A percentile compares a stretch with the other conserved stretches of the same genome.
These are phyloP conservation scores for Rubia peregrina DNA, from an alignment of 305 asterid genomes.

Conservation along the genomic window DNA sequence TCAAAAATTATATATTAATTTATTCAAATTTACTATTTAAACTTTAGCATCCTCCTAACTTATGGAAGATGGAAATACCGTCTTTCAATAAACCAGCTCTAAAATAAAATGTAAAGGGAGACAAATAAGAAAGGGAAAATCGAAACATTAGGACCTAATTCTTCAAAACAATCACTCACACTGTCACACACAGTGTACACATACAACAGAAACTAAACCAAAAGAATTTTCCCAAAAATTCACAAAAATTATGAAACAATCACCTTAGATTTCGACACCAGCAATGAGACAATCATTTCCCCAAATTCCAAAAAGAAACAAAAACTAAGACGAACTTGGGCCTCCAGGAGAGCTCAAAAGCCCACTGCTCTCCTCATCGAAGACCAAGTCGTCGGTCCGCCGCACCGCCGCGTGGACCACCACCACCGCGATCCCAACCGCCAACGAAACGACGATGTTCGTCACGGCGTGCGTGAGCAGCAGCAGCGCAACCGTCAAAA, in stretches of 20 bases:
- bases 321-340: slow-evolving; percentile 21
- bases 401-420: slow-evolving; percentile 67
- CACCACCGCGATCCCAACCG: slow-evolving; percentile 54
- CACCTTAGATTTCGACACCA: background rate
- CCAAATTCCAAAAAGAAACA: background rate
- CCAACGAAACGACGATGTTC: slow-evolving; percentile 51
- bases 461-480: slow-evolving; percentile 52
- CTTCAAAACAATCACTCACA: too few species aligned
- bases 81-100: too few species aligned
- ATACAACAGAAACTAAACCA: background rate
- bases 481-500: slow-evolving; percentile 44
- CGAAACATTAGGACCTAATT: too few species aligned
- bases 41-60: too few species aligned
- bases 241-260: background rate
- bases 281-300: background rate
- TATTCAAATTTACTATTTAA: too few species aligned
- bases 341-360: slow-evolving; percentile 33
- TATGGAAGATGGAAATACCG: too few species aligned
- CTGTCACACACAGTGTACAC: too few species aligned
- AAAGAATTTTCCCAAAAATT: background rate
- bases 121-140: too few species aligned
- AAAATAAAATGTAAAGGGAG: too few species aligned
- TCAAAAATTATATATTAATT: too few species aligned
- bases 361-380: slow-evolving; percentile 60
- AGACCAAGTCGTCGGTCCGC: slow-evolving; percentile 57